A percentile compares a stretch with the other conserved stretches of the same genome.
Evolutionary conservation across 2,329 filamentous ascomycete genomes (phyloP).

Genomic region (Hortaea sp.): DNA sequence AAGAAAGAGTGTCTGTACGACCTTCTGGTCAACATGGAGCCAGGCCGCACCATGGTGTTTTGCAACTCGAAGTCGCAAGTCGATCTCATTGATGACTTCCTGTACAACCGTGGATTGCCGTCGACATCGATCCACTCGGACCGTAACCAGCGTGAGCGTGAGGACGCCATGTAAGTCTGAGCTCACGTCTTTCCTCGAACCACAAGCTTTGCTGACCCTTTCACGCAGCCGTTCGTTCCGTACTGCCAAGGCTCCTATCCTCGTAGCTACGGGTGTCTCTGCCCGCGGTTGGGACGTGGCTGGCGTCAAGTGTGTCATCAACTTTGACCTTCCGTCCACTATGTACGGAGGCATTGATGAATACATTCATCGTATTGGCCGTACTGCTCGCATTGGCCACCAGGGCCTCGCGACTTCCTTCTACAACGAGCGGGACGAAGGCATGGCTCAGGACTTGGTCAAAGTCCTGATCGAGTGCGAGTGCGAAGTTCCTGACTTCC

Average conservation of each 20-base stretch:
- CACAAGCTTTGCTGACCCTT: background rate
- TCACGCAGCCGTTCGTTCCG: constrained; percentile 60
- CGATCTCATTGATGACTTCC: constrained; percentile 76
- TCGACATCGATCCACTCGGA: constrained; percentile 82
- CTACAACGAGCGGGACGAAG: constrained; percentile 67
- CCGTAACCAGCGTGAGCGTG: constrained; percentile 81
- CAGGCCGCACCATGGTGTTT: constrained; percentile 78
- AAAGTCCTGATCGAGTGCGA: constrained; percentile 72
- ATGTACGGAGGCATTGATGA: constrained; percentile 82
- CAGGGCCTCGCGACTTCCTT: constrained; percentile 79
- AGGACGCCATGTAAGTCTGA: constrained; percentile 66
- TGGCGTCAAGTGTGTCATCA: constrained; percentile 84
- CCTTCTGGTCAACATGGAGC: constrained; percentile 58
- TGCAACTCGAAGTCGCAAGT: constrained; percentile 70
- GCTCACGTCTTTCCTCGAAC: background rate
- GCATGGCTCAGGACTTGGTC: constrained; percentile 62
- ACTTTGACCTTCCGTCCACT: constrained; percentile 72
- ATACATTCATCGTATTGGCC: constrained; percentile 90
- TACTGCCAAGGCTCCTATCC: constrained; percentile 60
- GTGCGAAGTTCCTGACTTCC: constrained; percentile 74
- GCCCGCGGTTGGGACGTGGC: constrained; percentile 82
- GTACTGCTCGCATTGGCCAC: constrained; percentile 88
- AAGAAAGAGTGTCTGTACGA: constrained; percentile 67
- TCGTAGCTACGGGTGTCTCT: constrained; percentile 78
- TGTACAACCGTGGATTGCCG: constrained; percentile 69